These are phyloP conservation scores for cucumber (Cucumis sativus) DNA, from an alignment of 306 rosid species.

Conservation along the genomic window Cucumber_9930_V3 NC_026660.2:22769501-22770000, in stretches of 20 bases:
- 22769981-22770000: background rate
- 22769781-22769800: background rate
- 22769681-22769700: background rate
- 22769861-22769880: background rate
- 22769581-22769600: background rate
- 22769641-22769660: background rate
- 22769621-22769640: background rate
- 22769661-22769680: background rate
- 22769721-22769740: background rate
- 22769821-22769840: background rate
- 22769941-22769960: background rate
- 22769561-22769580: background rate
- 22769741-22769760: background rate
- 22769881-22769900: background rate
- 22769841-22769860: background rate
- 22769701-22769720: background rate
- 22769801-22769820: background rate
- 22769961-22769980: background rate
- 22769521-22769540: constrained; percentile 27
- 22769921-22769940: background rate
- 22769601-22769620: background rate
- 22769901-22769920: background rate
- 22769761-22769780: background rate
- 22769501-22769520: constrained; percentile 26
- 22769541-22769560: constrained; percentile 3